Base-by-base conservation (phyloP, 257 asterid genomes). In the Salvia rosmarinus region DNA sequence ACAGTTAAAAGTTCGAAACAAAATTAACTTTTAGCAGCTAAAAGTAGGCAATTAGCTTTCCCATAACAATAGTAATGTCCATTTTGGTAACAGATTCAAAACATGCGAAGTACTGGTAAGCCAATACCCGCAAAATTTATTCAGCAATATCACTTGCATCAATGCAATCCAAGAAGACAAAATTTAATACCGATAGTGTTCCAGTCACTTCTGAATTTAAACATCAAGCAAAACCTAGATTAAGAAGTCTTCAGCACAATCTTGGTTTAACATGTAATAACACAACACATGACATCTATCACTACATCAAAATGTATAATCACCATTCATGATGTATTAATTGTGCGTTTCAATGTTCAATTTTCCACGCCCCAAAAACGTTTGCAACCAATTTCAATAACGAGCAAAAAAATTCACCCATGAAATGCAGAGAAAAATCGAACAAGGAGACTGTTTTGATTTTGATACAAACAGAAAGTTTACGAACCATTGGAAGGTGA, bases 131-230 rank as follows among this genome's bases (percentile, higher is more conserved):
- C 21, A 12, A 40, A 6, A 65, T 9, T 44, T 25, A 64, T 64
- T 21, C 34, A 64, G 43, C 40, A 44, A 25, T 13, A 2, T 16
- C 28, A 13, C 43, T 8, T 28, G 67, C 75, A 70, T 19, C 47
- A 56, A 30, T 25, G 42, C 58, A 28, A n/a, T 28, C 56, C 58
- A 42, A 70, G 64, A 65, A 13, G 46, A 55, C 13, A 10, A 7
- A 16, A 43, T 39, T 16, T 21, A 49, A 9, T 16, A 21, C 55
- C 16, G 10, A n/a, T 23, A 20, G 16, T 28, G 9, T 20, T 12
- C 7, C 2, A 25, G 7, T 56, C 35, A 56, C 63, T 52, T 17
- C 30, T 49, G 23, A 56, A 23, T 35, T 14, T 16, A 1, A 2
- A 8, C 13, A 43, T 35, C 2, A 17, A 17, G 17, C 23, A 49